phyloP scores from a whole-genome alignment of 2,329 filamentous ascomycete genomes.

The Arachnomyces sp. region DNA sequence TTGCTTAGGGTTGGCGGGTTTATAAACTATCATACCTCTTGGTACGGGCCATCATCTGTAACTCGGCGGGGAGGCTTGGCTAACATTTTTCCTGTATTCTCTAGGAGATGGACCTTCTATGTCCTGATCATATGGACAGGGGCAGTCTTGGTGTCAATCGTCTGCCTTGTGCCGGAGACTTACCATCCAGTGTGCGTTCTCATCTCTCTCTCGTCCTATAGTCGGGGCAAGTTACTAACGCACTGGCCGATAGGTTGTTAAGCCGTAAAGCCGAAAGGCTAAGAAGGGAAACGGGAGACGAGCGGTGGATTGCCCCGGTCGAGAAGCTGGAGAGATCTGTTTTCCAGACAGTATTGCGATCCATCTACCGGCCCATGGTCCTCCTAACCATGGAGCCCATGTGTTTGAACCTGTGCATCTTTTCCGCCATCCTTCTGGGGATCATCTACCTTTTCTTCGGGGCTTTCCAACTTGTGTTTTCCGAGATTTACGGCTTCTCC shows the following conservation, averaged over 20 bases:
- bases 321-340: slow-evolving; percentile 67
- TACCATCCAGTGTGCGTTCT: slow-evolving; percentile 52
- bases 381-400: slow-evolving; percentile 76
- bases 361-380: slow-evolving; percentile 61
- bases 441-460: slow-evolving; percentile 88
- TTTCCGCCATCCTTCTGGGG: slow-evolving; percentile 76
- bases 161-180: slow-evolving; percentile 75
- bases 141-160: slow-evolving; percentile 54
- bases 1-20: slow-evolving; percentile 59
- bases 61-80: background rate
- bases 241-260: slow-evolving; percentile 50
- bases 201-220: background rate
- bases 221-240: slow-evolving; percentile 33
- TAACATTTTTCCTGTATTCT: slow-evolving; percentile 8
- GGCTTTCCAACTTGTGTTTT: slow-evolving; percentile 74
- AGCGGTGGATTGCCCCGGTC: slow-evolving; percentile 65
- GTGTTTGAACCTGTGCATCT: slow-evolving; percentile 71
- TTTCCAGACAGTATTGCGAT: slow-evolving; percentile 48
- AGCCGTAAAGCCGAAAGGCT: slow-evolving; percentile 61
- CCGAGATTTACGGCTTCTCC: slow-evolving; percentile 63
- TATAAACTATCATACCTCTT: slow-evolving; percentile 65
- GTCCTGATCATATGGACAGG: slow-evolving; percentile 73
- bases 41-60: slow-evolving; percentile 34
- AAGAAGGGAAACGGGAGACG: slow-evolving; percentile 68
- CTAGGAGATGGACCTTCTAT: slow-evolving; percentile 71